Percentiles rank a stretch among this genome's conserved stretches.
phyloP scores from a whole-genome alignment of 768 basidiomycete genomes.

The Cytidiella melzeri region DNA sequence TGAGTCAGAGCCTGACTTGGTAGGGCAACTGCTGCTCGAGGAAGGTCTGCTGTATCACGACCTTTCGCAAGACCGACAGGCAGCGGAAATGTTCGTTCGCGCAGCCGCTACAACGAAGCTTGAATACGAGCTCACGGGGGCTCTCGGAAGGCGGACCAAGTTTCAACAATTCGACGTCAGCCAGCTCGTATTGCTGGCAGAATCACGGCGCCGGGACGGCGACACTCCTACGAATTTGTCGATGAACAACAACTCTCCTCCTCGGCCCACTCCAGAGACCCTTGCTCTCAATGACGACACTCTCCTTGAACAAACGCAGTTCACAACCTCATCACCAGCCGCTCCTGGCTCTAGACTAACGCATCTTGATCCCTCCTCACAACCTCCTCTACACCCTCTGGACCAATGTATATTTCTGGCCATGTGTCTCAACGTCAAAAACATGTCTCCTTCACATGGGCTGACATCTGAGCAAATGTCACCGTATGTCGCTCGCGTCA shows the following conservation, averaged over 20 bases:
- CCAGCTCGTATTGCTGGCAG: constrained; percentile 92
- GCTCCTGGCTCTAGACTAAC: constrained; percentile 40
- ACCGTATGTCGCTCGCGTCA: constrained; percentile 85
- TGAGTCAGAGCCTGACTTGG: constrained; percentile 53
- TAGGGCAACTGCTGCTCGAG: constrained; percentile 66
- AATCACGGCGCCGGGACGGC: constrained; percentile 45
- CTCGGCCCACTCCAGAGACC: constrained; percentile 61
- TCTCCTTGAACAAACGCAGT: constrained; percentile 88
- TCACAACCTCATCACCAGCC: constrained; percentile 65
- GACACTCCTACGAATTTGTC: neutral
- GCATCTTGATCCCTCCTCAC: constrained; percentile 76
- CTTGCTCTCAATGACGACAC: constrained; percentile 92
- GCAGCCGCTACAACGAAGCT: constrained; percentile 75
- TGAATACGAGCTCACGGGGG: constrained; percentile 88
- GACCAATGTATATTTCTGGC: constrained; percentile 92
- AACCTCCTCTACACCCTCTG: constrained; percentile 85
- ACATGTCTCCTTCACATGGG: constrained; percentile 85
- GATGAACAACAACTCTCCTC: constrained; percentile 1
- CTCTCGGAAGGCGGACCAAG: constrained; percentile 89
- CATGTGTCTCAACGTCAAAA: constrained; percentile 85
- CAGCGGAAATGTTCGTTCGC: constrained; percentile 69
- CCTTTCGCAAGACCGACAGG: constrained; percentile 68
- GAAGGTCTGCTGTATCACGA: constrained; percentile 74
- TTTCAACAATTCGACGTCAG: constrained; percentile 82
- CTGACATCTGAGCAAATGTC: constrained; percentile 90